Evolutionary conservation across 768 basidiomycete genomes (phyloP).

Genomic region (Sporobolomyces roseus): DNA sequence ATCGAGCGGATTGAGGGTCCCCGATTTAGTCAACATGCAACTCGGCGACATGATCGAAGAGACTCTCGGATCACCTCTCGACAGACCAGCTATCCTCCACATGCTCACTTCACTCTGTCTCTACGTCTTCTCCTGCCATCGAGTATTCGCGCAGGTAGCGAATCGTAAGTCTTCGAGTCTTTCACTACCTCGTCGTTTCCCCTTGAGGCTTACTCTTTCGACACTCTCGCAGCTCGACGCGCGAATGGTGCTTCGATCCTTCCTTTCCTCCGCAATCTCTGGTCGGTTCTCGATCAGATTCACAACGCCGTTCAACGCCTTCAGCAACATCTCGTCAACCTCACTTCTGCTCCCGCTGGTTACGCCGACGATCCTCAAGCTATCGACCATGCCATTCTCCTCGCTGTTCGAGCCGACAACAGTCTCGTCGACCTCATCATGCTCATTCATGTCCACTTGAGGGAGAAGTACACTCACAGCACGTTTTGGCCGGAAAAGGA

Average conservation of each 20-base stretch:
- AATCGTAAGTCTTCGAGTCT: conserved; percentile 11
- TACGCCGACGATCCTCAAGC: conserved; percentile 15
- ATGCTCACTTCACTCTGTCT: conserved; percentile 13
- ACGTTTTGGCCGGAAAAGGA: conserved; percentile 8
- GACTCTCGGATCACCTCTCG: neutral
- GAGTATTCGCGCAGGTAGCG: conserved; percentile 23
- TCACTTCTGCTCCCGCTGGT: neutral
- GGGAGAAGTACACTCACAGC: neutral
- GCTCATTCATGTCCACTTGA: conserved; percentile 8
- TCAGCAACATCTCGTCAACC: conserved; percentile 35
- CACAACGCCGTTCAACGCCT: conserved; percentile 34
- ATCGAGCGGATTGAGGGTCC: conserved; percentile 5
- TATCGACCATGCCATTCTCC: conserved; percentile 35
- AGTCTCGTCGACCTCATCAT: conserved; percentile 32
- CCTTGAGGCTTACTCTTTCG: neutral
- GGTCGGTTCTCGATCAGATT: conserved; percentile 31
- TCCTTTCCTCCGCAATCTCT: conserved; percentile 34
- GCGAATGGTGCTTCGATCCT: neutral
- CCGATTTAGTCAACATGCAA: conserved; percentile 23
- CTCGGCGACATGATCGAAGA: conserved; percentile 6
- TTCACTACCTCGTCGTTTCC: too few species aligned
- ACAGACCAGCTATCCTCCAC: neutral
- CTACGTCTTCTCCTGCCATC: conserved; percentile 25
- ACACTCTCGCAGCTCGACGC: conserved; percentile 9
- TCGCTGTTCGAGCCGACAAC: conserved; percentile 31